A percentile compares a stretch with the other conserved stretches of the same genome.
Evolutionary conservation across 1,284 basidiomycete species (phyloP).

Genomic region (Neonothopanus nambi): DNA sequence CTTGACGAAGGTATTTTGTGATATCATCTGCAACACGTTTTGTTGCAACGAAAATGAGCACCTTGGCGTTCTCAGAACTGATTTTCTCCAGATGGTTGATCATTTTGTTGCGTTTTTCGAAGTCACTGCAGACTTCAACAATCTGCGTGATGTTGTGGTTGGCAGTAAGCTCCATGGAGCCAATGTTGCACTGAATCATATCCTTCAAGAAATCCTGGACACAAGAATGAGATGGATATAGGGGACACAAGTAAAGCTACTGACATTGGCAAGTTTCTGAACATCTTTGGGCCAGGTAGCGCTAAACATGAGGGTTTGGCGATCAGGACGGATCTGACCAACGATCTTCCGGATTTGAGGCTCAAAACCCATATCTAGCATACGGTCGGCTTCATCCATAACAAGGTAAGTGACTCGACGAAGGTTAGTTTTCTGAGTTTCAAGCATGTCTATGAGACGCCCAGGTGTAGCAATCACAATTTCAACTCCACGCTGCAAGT

Average conservation of each 20-base stretch:
- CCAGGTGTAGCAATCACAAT: conserved; percentile 95
- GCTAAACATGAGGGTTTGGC: conserved; percentile 96
- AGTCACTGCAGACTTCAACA: conserved; percentile 96
- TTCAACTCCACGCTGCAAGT: conserved; percentile 95
- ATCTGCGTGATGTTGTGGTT: conserved; percentile 98
- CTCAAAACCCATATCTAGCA: conserved; percentile 99
- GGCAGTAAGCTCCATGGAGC: conserved; percentile 96
- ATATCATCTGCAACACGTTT: conserved; percentile 98
- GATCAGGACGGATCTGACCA: conserved; percentile 93
- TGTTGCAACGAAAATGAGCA: conserved; percentile 97
- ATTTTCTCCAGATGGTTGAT: conserved; percentile 98
- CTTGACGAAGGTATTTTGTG: conserved; percentile 95
- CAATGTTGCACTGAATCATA: conserved; percentile 98
- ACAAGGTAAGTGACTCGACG: conserved; percentile 97
- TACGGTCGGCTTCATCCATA: conserved; percentile 99
- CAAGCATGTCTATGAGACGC: conserved; percentile 93
- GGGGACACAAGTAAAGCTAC: conserved; percentile 16
- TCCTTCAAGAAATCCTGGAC: conserved; percentile 90
- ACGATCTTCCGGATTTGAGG: conserved; percentile 99
- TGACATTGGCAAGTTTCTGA: conserved; percentile 89
- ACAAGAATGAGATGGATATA: conserved; percentile 7
- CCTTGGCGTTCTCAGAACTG: conserved; percentile 96
- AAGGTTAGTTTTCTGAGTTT: conserved; percentile 95
- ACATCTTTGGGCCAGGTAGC: conserved; percentile 99
- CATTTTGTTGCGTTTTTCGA: conserved; percentile 95